Conservation (phyloP, 768 basidiomycete species). For the Mycena galopus region DNA sequence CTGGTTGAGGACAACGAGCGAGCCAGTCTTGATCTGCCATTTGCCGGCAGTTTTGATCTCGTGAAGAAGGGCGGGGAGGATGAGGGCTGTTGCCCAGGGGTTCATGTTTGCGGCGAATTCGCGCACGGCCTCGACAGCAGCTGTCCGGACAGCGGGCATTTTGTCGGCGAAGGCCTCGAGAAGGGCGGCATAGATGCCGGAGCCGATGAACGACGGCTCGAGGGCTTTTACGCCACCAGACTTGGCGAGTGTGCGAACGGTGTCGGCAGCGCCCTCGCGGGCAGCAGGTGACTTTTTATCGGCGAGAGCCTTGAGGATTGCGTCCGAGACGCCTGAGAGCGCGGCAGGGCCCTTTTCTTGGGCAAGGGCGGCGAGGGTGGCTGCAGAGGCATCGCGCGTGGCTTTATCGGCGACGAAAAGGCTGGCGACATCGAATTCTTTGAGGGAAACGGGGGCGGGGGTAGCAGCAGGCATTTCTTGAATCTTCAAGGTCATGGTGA, state of each 20-base stretch:
- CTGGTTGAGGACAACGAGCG: conserved; percentile 85
- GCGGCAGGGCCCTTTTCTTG: conserved; percentile 89
- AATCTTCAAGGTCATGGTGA: conserved; percentile 52
- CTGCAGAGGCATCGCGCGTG: conserved; percentile 78
- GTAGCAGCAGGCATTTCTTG: conserved; percentile 86
- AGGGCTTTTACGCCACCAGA: conserved; percentile 84
- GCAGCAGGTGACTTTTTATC: conserved; percentile 96
- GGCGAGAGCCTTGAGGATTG: conserved; percentile 84
- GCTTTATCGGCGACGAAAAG: conserved; percentile 92
- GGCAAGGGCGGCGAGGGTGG: conserved; percentile 76
- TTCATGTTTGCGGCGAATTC: conserved; percentile 83
- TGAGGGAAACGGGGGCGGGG: conserved; percentile 63
- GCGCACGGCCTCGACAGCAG: conserved; percentile 87
- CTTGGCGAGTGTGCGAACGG: conserved; percentile 74
- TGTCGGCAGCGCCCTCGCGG: conserved; percentile 88
- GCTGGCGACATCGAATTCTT: conserved; percentile 75
- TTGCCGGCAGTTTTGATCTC: conserved; percentile 97
- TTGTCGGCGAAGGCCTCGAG: conserved; percentile 97
- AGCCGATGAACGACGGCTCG: conserved; percentile 89
- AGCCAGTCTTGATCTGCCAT: conserved; percentile 96
- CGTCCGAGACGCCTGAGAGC: conserved; percentile 80
- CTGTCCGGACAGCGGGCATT: conserved; percentile 87
- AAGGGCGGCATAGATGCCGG: conserved; percentile 88
- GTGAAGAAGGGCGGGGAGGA: conserved; percentile 90
- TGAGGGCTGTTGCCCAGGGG: conserved; percentile 86